These are phyloP conservation scores for Saraca asoca DNA, from an alignment of 331 rosid species.

Conservation along the genomic window DNA sequence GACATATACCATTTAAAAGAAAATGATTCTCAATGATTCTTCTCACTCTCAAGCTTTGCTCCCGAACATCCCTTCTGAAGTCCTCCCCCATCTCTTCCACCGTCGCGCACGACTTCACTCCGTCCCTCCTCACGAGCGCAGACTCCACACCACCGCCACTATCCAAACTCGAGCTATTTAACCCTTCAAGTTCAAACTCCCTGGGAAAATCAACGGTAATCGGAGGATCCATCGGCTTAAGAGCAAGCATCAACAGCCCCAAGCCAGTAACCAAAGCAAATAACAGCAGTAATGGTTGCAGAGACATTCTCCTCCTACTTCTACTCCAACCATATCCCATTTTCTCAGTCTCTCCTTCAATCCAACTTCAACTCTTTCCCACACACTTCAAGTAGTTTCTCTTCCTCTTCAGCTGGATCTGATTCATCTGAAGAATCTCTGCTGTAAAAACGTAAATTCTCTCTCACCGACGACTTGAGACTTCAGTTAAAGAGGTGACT, in stretches of 20 bases:
- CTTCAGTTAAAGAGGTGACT: neutral
- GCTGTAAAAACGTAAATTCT: too few species aligned
- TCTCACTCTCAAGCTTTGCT: conserved; percentile 65
- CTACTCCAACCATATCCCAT: conserved; percentile 66
- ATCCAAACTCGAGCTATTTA: conserved; percentile 33
- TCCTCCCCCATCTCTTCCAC: conserved; percentile 87
- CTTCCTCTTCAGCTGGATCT: conserved; percentile 34
- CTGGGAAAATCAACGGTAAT: conserved; percentile 39
- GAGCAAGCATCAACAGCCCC: conserved; percentile 58
- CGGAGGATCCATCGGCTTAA: conserved; percentile 61
- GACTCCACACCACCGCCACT: neutral
- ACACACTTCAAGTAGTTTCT: conserved; percentile 11
- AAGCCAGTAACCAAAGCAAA: conserved; percentile 52
- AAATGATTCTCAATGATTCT: conserved; percentile 66
- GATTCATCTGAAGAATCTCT: neutral
- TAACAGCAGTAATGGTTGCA: conserved; percentile 48
- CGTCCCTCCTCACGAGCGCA: neutral
- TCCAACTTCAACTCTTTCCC: neutral
- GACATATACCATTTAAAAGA: conserved; percentile 56
- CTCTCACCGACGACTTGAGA: too few species aligned
- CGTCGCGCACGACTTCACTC: conserved; percentile 59
- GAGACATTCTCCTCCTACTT: conserved; percentile 46
- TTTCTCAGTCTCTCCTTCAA: conserved; percentile 14
- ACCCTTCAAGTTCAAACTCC: conserved; percentile 31
- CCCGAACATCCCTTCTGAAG: conserved; percentile 44